phyloP scores from a whole-genome alignment of 2,329 filamentous ascomycete species.

The Amauroascus niger region DNA sequence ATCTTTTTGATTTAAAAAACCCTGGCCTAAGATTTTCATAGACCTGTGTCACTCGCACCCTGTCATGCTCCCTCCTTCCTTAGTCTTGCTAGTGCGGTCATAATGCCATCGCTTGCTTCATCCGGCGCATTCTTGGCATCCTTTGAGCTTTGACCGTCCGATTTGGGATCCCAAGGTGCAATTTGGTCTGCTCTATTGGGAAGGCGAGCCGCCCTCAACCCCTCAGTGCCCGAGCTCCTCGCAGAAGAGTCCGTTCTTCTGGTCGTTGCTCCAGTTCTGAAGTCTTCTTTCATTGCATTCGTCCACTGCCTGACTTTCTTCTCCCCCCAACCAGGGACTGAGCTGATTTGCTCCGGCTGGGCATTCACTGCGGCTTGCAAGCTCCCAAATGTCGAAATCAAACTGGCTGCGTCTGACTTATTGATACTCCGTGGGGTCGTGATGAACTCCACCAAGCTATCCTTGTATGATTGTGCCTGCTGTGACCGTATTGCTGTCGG shows the following conservation, averaged over 20 bases:
- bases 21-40: too few species aligned
- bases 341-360: constrained; percentile 68
- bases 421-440: constrained; percentile 84
- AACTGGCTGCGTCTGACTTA: constrained; percentile 81
- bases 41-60: background rate
- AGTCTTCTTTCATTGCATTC: constrained; percentile 71
- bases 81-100: constrained; percentile 49
- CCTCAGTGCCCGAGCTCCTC: background rate
- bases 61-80: constrained; percentile 31
- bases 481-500: constrained; percentile 72
- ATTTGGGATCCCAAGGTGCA: constrained; percentile 9
- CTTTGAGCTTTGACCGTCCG: constrained; percentile 12
- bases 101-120: constrained; percentile 47
- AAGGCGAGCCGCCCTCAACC: too few species aligned
- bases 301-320: constrained; percentile 88
- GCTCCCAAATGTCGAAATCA: constrained; percentile 88
- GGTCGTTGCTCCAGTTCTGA: constrained; percentile 56
- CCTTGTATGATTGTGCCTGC: constrained; percentile 72
- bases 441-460: constrained; percentile 83
- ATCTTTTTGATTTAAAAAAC: too few species aligned
- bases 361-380: constrained; percentile 80
- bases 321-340: constrained; percentile 88
- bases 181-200: too few species aligned
- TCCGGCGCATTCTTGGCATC: background rate
- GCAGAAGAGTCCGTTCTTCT: background rate